Percentiles rank a stretch among this genome's conserved stretches.
Conservation (phyloP, 2,329 filamentous ascomycete species). For the Trichoderma guizhouense region DNA sequence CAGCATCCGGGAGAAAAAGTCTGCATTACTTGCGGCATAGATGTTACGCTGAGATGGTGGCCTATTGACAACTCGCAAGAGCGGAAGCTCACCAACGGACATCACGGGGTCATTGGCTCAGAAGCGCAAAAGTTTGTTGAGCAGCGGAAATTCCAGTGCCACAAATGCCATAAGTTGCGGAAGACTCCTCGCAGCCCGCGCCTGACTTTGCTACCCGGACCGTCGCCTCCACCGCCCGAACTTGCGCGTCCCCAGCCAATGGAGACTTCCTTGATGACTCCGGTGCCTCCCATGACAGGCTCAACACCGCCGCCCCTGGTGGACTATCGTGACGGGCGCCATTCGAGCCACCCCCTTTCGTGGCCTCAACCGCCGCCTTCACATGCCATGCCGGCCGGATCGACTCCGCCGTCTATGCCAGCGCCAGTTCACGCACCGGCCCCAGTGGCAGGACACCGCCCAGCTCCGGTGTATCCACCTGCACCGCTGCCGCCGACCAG, state of each 20-base stretch:
- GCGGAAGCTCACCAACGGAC: constrained; percentile 50
- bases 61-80: constrained; percentile 52
- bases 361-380: constrained; percentile 27
- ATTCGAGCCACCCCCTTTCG: constrained; percentile 21
- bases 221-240: constrained; percentile 12
- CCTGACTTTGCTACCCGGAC: background rate
- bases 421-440: constrained; percentile 23
- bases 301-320: constrained; percentile 28
- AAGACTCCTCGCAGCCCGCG: constrained; percentile 31
- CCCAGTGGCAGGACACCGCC: constrained; percentile 29
- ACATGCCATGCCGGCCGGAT: constrained; percentile 20
- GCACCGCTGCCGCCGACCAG: constrained; percentile 28
- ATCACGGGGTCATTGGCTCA: constrained; percentile 48
- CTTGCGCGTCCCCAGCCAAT: constrained; percentile 16
- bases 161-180: constrained; percentile 64
- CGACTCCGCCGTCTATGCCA: constrained; percentile 19
- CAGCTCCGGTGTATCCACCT: constrained; percentile 27
- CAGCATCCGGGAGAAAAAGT: constrained; percentile 48
- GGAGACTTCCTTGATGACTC: constrained; percentile 21
- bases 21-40: constrained; percentile 63
- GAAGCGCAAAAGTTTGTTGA: constrained; percentile 58
- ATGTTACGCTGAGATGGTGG: constrained; percentile 75
- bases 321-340: constrained; percentile 27
- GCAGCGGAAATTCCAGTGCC: constrained; percentile 66
- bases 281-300: constrained; percentile 28